Conservation (phyloP, 75 land plant species). For the Pinus taeda region DNA sequence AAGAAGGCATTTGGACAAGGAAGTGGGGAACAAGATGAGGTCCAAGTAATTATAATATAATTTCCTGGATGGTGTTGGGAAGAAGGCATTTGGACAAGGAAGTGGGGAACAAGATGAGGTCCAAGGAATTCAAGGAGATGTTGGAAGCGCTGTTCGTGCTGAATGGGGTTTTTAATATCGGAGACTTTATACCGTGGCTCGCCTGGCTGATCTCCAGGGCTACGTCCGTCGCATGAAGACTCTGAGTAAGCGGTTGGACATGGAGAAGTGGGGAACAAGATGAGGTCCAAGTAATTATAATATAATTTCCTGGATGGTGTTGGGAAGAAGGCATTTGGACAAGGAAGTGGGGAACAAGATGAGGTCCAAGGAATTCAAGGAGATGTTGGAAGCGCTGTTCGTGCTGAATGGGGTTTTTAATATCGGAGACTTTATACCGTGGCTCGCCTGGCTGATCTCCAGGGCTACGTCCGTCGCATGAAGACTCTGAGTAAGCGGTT, state of each 20-base stretch:
- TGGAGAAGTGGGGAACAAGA: constrained; percentile 49
- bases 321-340: constrained; percentile 37
- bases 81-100: constrained; percentile 25
- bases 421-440: constrained; percentile 51
- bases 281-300: too few relatives aligned
- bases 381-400: constrained; percentile 56
- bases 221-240: constrained; percentile 46
- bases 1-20: too few relatives aligned
- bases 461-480: constrained; percentile 54
- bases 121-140: constrained; percentile 46
- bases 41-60: too few relatives aligned
- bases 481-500: constrained; percentile 12
- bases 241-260: constrained; percentile 16
- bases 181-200: constrained; percentile 50
- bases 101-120: constrained; percentile 12
- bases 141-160: constrained; percentile 50
- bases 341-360: constrained; percentile 9
- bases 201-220: constrained; percentile 45
- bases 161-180: constrained; percentile 45
- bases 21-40: too few relatives aligned
- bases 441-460: constrained; percentile 42
- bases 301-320: constrained; percentile 47
- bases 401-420: constrained; percentile 44
- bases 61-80: constrained; percentile 53
- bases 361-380: constrained; percentile 32